Evolutionary conservation across 1,284 basidiomycete genomes (phyloP), one percentile per base, ranked within the genome.

Genomic region (Paramarasmius palmivorus): DNA sequence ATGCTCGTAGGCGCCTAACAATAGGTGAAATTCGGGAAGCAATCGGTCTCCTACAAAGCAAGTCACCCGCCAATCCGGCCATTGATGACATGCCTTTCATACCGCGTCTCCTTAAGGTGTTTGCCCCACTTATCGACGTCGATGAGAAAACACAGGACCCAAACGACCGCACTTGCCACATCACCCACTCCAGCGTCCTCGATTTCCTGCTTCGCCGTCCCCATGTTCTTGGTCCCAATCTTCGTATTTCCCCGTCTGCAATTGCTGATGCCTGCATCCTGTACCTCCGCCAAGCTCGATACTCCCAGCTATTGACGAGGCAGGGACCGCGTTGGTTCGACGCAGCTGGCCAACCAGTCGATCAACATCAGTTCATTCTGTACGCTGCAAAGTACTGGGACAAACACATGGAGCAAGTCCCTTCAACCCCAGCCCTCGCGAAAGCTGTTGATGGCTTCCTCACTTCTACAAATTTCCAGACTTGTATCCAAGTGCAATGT

Each of bases 341-440:
- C 36, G 38, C 50, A 7, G 36, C 25, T 12, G 62, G 61, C 6
- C 51, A 46, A 1, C 35, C 61, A 3, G 56, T 65, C 15, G 52
- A 64, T 20, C 40, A 57, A 4, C 65, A 64, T 22, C 57, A 51
- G 15, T 67, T 69, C 53, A 52, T 58, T 10, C 41, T 53, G 2
- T 69, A 69, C 36, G 54, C 57, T 4, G 62, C 65, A 9, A 69
- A 68, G 42, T 66, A 69, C 52, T 69, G 67, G 67, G 64, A 60
- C 34, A 61, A 60, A 35, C 63, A 65, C 37, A 54, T 69, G 15
- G 59, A 63, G 19, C 50, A 61, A 17, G 36, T 56, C n/a, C 8
- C 22, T 10, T 44, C 50, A 15, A 26, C 25, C 4, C 35, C 57
- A 4, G 44, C 51, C 22, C 22, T 63, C 6, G 25, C 35, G 7